Conservation (phyloP, 768 basidiomycete species). For the Tulasnella calospora region DNA sequence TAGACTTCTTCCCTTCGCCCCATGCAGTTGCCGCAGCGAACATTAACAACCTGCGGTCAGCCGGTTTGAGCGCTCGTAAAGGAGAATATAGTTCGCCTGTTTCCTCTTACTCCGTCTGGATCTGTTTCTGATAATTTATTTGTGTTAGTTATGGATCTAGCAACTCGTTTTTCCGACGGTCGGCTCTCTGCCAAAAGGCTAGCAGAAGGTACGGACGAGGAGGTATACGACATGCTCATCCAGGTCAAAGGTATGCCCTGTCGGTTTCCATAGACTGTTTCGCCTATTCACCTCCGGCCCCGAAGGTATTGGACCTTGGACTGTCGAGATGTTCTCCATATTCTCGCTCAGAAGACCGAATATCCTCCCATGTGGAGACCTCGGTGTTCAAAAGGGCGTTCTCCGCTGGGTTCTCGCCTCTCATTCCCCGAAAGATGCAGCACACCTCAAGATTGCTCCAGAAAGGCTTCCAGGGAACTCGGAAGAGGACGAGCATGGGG, state of each 20-base stretch:
- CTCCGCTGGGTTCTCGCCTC: constrained; percentile 36
- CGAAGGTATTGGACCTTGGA: constrained; percentile 28
- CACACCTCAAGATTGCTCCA: constrained; percentile 17
- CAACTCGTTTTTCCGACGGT: constrained; percentile 73
- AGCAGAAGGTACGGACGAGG: constrained; percentile 65
- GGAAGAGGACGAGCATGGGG: constrained; percentile 14
- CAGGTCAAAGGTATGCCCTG: constrained; percentile 63
- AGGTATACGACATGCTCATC: constrained; percentile 67
- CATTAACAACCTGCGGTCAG: constrained; percentile 55
- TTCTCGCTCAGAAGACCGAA: constrained; percentile 81
- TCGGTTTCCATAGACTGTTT: not conserved
- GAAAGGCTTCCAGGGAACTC: constrained; percentile 18
- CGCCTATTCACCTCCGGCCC: not conserved
- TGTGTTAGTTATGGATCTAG: constrained; percentile 65
- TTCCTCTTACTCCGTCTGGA: not conserved
- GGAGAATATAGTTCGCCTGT: constrained; percentile 71
- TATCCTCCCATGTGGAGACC: constrained; percentile 71
- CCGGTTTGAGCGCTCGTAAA: constrained; percentile 79
- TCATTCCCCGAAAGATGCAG: constrained; percentile 29
- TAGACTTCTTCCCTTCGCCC: constrained; percentile 64
- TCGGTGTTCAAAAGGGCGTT: constrained; percentile 62
- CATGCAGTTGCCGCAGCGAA: constrained; percentile 60
- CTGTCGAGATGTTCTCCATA: constrained; percentile 91
- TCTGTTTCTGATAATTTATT: not conserved
- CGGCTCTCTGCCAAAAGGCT: constrained; percentile 70